Evolutionary conservation across 805 yeast species (phyloP), one percentile per base, ranked within the genome.

Genomic region (Candida sonorensis): DNA sequence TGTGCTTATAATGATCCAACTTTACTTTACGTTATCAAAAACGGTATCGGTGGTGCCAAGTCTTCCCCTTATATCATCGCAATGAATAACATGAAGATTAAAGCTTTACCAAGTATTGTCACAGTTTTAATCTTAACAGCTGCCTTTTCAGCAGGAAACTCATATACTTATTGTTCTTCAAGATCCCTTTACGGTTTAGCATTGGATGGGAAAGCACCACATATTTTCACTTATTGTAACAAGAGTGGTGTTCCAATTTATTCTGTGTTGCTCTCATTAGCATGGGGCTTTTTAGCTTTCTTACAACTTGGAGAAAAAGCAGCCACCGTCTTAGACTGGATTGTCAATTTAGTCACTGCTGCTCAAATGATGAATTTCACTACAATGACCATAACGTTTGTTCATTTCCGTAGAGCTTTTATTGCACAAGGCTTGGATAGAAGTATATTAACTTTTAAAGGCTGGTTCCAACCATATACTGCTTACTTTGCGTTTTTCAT

Each of bases 261-360:
- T 46, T 63, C 72, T 38, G 69, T 69, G 8, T 36, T 61, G 20
- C 43, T 64, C 2, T 59, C 69, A 2, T 48, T 66, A 24, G 41
- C 51, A 21, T 66, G 72, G 65, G 64, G 72, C 2, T 55, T 65
- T 21, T 45, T 69, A 5, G 62, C 72, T 4, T 68, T 66, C 39
- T 51, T 69, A 42, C 69, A 81, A 50, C 53, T 78, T 35, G 67
- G 77, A 17, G 62, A 67, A 27, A 62, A 69, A 19, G 69, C 88
- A 17, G 72, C 75, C n/a, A 67, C 68, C 3, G 92, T 82, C 3
- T 65, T 83, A 40, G 67, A 66, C 46, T 83, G 90, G 88, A 63
- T 83, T 31, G 72, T 81, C 37, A 79, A 80, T 45, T 58, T 83
- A 36, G 78, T 78, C 32, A 80, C 92, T 4, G 75, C 76, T 23